A percentile compares a stretch with the other conserved stretches of the same genome.
These are phyloP conservation scores for Aspergillus thermomutatus DNA, from an alignment of 2,329 filamentous ascomycete genomes.

Conservation along the genomic window DNA sequence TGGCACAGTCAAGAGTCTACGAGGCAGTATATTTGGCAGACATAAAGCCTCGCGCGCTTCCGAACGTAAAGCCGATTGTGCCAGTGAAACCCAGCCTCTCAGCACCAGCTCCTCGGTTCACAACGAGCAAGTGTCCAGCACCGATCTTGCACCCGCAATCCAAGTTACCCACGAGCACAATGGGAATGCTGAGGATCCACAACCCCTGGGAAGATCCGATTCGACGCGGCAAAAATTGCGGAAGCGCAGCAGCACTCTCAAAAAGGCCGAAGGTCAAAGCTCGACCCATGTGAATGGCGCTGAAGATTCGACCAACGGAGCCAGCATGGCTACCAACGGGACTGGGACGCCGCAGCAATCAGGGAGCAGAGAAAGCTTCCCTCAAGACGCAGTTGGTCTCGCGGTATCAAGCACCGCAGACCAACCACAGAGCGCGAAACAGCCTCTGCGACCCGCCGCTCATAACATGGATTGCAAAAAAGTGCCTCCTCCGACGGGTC, in stretches of 20 bases:
- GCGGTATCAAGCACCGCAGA: constrained; percentile 26
- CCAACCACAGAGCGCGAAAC: constrained; percentile 27
- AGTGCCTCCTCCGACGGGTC: constrained; percentile 33
- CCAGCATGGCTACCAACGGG: constrained; percentile 1
- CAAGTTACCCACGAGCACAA: constrained; percentile 67
- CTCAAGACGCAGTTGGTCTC: constrained; percentile 25
- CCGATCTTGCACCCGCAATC: constrained; percentile 64
- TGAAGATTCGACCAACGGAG: constrained; percentile 1
- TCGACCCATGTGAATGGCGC: constrained; percentile 22
- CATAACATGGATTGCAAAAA: constrained; percentile 38
- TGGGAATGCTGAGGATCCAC: constrained; percentile 25
- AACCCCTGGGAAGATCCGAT: constrained; percentile 26
- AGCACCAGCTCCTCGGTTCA: constrained; percentile 21
- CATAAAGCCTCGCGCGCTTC: constrained; percentile 47
- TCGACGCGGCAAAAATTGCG: constrained; percentile 30
- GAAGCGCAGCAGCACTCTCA: constrained; percentile 31
- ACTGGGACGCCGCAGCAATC: constrained; percentile 11
- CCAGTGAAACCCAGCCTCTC: constrained; percentile 19
- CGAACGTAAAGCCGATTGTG: constrained; percentile 44
- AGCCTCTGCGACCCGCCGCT: constrained; percentile 29
- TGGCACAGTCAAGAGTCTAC: constrained; percentile 67
- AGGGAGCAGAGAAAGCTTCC: constrained; percentile 4
- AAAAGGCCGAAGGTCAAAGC: constrained; percentile 23
- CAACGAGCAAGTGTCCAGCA: constrained; percentile 17
- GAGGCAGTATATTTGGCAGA: constrained; percentile 74